Evolutionary conservation across 2,329 filamentous ascomycete genomes (phyloP), one percentile per base, ranked within the genome.

Genomic region (Hymenotorrendiella dingleyae): DNA sequence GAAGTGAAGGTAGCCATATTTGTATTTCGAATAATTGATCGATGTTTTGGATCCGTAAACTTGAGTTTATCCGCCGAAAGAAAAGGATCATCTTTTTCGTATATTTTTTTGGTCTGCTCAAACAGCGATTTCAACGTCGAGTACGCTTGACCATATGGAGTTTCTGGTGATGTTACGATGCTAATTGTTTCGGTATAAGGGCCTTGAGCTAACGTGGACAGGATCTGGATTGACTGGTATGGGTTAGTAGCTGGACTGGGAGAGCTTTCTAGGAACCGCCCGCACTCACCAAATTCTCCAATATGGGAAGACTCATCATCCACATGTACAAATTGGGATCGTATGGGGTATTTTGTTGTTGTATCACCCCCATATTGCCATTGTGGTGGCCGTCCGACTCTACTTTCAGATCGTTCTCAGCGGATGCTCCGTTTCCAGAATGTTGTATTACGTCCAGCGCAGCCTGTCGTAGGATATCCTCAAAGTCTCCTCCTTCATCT

Each of bases 1-100:
- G 75, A 77, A 21, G 80, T 72, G 55, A 82, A 83, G 1, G 78
- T 80, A 9, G 79, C 79, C 36, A 82, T 65, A 52, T 84, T 84
- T 29, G 78, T 76, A 57, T 76, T 81, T 42, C 76, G 70, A 42
- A 83, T 74, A 34, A 74, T 73, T 44, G 76, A 75, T 29, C 79
- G 64, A 54, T 82, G 76, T 8, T 65, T 62, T 2, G 65, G 58
- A 17, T 74, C 71, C 6, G 66, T 65, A 33, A 78, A 65, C 28
- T 70, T 70, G 14, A 79, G 61, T 34, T 73, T 68, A n/a, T 68
- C 64, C 4, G 72, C 65, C 16, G 71, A 74, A 3, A 79, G 64
- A 40, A 82, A 82, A 4, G 53, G 36, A 12, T 46, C 43, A 24
- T 72, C 68, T 38, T 72, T 72, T 23, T 71, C 74, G 57, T 81